Conservation (phyloP, 139 green algal species). For the Desmodesmus armatus region DNA sequence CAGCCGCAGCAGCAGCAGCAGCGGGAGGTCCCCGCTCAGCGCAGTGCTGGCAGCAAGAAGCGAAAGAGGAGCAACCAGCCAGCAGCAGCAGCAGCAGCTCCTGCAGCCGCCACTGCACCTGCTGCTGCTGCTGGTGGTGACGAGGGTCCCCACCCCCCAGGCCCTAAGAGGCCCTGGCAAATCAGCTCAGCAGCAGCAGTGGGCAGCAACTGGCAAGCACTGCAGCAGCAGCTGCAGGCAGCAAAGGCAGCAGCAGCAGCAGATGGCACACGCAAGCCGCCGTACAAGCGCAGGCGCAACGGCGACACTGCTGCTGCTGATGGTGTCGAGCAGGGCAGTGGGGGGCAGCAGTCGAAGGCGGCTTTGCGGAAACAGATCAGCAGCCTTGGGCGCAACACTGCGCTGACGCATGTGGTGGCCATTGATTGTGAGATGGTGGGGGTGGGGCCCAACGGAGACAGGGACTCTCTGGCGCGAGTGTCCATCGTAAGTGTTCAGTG, state of each 20-base stretch:
- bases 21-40: not conserved
- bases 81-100: not conserved
- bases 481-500: slow-evolving; percentile 54
- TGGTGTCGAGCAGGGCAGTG: not conserved
- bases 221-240: slow-evolving; percentile 35
- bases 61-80: slow-evolving; percentile 19
- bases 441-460: slow-evolving; percentile 71
- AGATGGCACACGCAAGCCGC: slow-evolving; percentile 3
- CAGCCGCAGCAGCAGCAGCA: slow-evolving; percentile 34
- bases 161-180: not conserved
- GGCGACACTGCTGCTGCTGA: not conserved
- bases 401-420: slow-evolving; percentile 72
- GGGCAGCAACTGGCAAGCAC: slow-evolving; percentile 50
- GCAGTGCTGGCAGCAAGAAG: slow-evolving; percentile 20
- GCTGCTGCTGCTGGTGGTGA: slow-evolving; percentile 3
- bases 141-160: too few species aligned
- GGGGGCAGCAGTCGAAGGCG: not conserved
- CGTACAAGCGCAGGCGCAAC: not conserved
- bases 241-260: not conserved
- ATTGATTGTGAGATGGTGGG: slow-evolving; percentile 99
- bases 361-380: slow-evolving; percentile 1
- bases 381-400: slow-evolving; percentile 17
- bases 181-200: slow-evolving; percentile 9
- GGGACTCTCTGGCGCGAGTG: slow-evolving; percentile 80
- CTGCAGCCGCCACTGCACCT: slow-evolving; percentile 1